Evolutionary conservation across 2,329 filamentous ascomycete genomes (phyloP).

Genomic region (Cercospora janseana): DNA sequence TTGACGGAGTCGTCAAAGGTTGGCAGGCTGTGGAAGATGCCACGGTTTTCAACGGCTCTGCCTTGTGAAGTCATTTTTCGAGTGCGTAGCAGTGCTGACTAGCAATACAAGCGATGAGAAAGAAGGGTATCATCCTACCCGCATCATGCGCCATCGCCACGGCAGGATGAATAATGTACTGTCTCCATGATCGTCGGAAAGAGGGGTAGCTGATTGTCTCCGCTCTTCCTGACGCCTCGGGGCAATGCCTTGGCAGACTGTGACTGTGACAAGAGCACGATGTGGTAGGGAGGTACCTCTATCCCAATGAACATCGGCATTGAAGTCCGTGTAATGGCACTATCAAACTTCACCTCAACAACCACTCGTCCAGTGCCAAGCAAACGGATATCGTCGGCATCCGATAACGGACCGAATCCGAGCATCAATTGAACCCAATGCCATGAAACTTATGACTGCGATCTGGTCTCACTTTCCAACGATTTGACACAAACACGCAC

Average conservation of each 20-base stretch:
- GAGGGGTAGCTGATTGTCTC: slow-evolving; percentile 8
- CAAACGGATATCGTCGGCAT: slow-evolving; percentile 6
- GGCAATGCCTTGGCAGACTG: not conserved
- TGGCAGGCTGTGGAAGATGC: slow-evolving; percentile 53
- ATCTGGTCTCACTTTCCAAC: not conserved
- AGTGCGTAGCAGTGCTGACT: not conserved
- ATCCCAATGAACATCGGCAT: not conserved
- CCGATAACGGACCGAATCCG: slow-evolving; percentile 5
- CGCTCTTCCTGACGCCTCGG: not conserved
- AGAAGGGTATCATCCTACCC: no score
- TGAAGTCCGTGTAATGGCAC: not conserved
- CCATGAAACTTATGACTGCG: slow-evolving; percentile 9
- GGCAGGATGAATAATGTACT: not conserved
- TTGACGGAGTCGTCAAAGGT: slow-evolving; percentile 45
- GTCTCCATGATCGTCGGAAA: slow-evolving; percentile 3
- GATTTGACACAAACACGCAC: not conserved
- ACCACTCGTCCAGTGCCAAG: not conserved
- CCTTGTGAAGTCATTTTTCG: slow-evolving; percentile 30
- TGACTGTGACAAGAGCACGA: no score
- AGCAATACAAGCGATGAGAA: not conserved
- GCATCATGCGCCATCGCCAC: no score
- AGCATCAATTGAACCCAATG: slow-evolving; percentile 6
- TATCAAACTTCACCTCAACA: not conserved
- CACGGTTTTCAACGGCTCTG: slow-evolving; percentile 33
- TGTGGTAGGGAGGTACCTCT: no score